Evolutionary conservation across 257 asterid genomes (phyloP).

Genomic region (Apocynum venetum): DNA sequence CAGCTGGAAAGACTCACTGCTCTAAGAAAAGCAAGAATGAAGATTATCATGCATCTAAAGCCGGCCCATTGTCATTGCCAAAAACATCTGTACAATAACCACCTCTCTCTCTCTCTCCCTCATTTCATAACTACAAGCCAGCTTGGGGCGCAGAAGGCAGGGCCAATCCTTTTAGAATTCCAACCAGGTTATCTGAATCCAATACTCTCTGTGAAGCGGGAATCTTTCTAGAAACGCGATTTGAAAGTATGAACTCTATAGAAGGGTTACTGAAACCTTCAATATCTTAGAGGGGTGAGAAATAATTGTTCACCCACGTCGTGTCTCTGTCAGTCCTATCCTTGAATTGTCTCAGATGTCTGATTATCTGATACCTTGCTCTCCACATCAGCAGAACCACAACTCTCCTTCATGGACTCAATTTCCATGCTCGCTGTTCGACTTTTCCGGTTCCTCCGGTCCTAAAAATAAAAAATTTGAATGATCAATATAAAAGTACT

Average conservation of each 20-base stretch:
- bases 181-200: slow-evolving; percentile 26
- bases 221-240: slow-evolving; percentile 44
- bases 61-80: slow-evolving; percentile 21
- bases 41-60: slow-evolving; percentile 27
- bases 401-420: slow-evolving; percentile 54
- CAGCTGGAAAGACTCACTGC: no score
- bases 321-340: slow-evolving; percentile 37
- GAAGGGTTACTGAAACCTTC: slow-evolving; percentile 28
- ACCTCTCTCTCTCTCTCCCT: slow-evolving; percentile 23
- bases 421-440: slow-evolving; percentile 70
- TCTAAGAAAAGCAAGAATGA: slow-evolving; percentile 16
- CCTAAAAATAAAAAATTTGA: slow-evolving; percentile 29
- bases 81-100: slow-evolving; percentile 42
- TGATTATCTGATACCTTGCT: slow-evolving; percentile 38
- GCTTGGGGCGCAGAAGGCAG: slow-evolving; percentile 20
- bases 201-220: slow-evolving; percentile 33
- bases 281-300: slow-evolving; percentile 16
- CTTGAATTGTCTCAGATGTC: slow-evolving; percentile 41
- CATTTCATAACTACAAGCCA: slow-evolving; percentile 26
- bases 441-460: slow-evolving; percentile 64
- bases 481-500: not conserved
- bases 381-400: slow-evolving; percentile 47
- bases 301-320: slow-evolving; percentile 29
- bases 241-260: slow-evolving; percentile 30
- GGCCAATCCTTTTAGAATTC: slow-evolving; percentile 37